Conservation (phyloP, 2,329 filamentous ascomycete genomes). For the Zymoseptoria passerinii region DNA sequence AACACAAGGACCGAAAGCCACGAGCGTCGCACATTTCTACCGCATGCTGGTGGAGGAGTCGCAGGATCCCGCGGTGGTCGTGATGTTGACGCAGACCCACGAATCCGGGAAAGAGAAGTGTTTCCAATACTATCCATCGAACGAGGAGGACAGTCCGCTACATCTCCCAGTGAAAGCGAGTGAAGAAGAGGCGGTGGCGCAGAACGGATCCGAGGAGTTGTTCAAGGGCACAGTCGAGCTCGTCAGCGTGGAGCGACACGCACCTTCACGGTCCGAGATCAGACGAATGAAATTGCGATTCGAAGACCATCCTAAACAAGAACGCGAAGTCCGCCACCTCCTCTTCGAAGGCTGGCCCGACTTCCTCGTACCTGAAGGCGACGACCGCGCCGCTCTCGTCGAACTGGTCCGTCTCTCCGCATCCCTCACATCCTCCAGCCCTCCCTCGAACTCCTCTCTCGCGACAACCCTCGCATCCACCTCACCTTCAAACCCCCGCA, state of each 20-base stretch:
- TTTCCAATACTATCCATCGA: conserved; percentile 64
- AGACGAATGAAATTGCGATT: conserved; percentile 56
- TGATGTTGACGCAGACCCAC: conserved; percentile 88
- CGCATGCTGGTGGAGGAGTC: conserved; percentile 76
- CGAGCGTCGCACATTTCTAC: conserved; percentile 76
- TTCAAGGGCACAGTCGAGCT: conserved; percentile 63
- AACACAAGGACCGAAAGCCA: conserved; percentile 73
- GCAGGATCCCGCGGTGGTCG: conserved; percentile 57
- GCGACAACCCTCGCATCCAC: conserved; percentile 23
- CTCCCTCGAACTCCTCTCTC: conserved; percentile 14
- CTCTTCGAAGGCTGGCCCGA: conserved; percentile 86
- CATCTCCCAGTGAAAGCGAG: not conserved
- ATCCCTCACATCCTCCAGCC: conserved; percentile 36
- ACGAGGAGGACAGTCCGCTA: conserved; percentile 22
- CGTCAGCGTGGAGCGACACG: conserved; percentile 46
- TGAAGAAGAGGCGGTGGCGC: conserved; percentile 11
- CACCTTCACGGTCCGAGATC: conserved; percentile 55
- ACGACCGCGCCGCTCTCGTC: conserved; percentile 60
- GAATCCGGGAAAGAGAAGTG: conserved; percentile 76
- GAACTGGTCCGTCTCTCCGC: conserved; percentile 61
- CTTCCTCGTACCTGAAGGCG: conserved; percentile 67
- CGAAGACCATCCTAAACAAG: conserved; percentile 33
- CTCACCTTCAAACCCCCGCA: conserved; percentile 55
- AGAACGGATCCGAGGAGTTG: conserved; percentile 29
- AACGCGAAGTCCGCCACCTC: conserved; percentile 70